These are phyloP conservation scores for Monascus ruber DNA, from an alignment of 2,329 filamentous ascomycete genomes.

Conservation along the genomic window DNA sequence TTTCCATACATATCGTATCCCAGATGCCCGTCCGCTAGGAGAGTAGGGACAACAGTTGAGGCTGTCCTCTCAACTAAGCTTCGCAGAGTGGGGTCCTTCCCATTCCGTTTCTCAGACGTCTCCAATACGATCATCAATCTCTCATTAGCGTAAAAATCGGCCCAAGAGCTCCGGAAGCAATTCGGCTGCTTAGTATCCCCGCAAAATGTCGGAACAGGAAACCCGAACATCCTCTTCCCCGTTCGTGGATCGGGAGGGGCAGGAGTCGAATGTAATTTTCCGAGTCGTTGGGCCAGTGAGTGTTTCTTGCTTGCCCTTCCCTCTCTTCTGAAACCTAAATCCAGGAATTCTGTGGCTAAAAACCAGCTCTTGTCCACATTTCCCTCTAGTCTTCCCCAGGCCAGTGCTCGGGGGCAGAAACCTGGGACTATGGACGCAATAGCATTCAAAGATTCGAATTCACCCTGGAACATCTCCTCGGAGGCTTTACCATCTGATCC, in stretches of 20 bases:
- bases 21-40: slow-evolving; percentile 60
- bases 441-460: slow-evolving; percentile 73
- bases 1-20: slow-evolving; percentile 32
- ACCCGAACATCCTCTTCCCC: slow-evolving; percentile 56
- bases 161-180: slow-evolving; percentile 60
- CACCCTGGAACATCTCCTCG: slow-evolving; percentile 45
- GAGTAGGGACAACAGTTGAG: slow-evolving; percentile 55
- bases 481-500: slow-evolving; percentile 21
- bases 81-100: slow-evolving; percentile 50
- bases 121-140: slow-evolving; percentile 56
- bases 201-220: slow-evolving; percentile 75
- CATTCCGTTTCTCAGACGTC: slow-evolving; percentile 49
- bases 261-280: slow-evolving; percentile 63
- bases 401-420: slow-evolving; percentile 65
- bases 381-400: slow-evolving; percentile 50
- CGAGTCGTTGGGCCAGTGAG: slow-evolving; percentile 64
- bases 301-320: slow-evolving; percentile 33
- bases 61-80: slow-evolving; percentile 55
- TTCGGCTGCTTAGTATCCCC: slow-evolving; percentile 78
- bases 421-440: slow-evolving; percentile 60
- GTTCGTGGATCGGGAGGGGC: slow-evolving; percentile 41
- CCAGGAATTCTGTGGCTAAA: slow-evolving; percentile 67
- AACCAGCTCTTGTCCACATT: slow-evolving; percentile 36
- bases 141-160: slow-evolving; percentile 72
- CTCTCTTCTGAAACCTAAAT: slow-evolving; percentile 41